A percentile compares a stretch with the other conserved stretches of the same genome.
These are phyloP conservation scores for Paramecium caudatum DNA, from an alignment of 73 alveolate species.

Conservation along the genomic window DNA sequence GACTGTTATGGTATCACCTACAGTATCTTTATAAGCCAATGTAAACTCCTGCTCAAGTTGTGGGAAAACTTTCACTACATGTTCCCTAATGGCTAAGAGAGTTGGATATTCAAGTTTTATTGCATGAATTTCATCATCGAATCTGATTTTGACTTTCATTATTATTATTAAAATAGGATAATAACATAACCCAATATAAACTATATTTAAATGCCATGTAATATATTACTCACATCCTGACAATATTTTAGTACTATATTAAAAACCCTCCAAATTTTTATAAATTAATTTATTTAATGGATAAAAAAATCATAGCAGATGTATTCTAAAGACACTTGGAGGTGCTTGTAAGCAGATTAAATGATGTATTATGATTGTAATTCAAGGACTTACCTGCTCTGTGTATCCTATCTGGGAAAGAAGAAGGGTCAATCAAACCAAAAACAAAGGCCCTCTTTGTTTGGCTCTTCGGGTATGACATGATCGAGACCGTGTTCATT, in stretches of 20 bases:
- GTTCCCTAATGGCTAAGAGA: background rate
- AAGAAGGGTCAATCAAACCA: slow-evolving; percentile 65
- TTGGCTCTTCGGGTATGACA: slow-evolving; percentile 76
- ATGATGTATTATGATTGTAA: no score
- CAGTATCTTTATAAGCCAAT: background rate
- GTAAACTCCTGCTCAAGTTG: background rate
- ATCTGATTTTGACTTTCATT: background rate
- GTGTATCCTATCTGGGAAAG: slow-evolving; percentile 71
- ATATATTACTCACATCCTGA: no score
- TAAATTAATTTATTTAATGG: no score
- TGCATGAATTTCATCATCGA: background rate
- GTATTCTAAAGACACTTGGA: slow-evolving; percentile 36
- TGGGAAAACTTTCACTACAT: background rate
- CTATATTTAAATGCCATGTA: no score
- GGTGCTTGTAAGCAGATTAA: background rate
- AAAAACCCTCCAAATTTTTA: no score
- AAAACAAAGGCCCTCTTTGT: slow-evolving; percentile 76
- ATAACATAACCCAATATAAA: no score
- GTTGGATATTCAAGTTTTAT: background rate
- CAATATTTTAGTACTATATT: no score
- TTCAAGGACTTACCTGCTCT: slow-evolving; percentile 64
- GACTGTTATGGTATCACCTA: background rate
- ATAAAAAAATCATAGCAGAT: slow-evolving; percentile 47
- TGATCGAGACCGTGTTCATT: slow-evolving; percentile 72
- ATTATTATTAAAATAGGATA: no score